Percentiles rank a stretch among this genome's conserved stretches.
Conservation (phyloP, 73 alveolate genomes). For the Blepharisma stoltei region DNA sequence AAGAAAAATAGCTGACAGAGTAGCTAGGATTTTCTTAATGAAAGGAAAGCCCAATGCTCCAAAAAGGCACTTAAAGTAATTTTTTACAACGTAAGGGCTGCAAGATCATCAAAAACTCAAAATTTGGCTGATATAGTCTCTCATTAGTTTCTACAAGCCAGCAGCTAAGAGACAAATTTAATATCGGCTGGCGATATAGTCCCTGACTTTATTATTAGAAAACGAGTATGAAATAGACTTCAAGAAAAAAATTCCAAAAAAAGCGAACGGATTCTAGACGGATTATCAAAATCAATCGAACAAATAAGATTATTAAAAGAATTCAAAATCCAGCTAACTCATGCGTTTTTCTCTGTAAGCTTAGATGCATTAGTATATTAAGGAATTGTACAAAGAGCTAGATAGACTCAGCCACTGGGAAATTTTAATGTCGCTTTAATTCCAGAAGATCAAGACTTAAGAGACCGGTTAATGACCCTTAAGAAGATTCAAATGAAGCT, state of each 20-base stretch:
- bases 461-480: neutral
- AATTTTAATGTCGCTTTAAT: neutral
- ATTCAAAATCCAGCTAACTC: slow-evolving; percentile 55
- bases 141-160: slow-evolving; percentile 71
- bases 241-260: slow-evolving; percentile 73
- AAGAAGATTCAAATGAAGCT: neutral
- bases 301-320: slow-evolving; percentile 67
- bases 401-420: slow-evolving; percentile 85
- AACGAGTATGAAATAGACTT: slow-evolving; percentile 72
- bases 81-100: slow-evolving; percentile 89
- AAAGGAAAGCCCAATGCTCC: slow-evolving; percentile 75
- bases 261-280: slow-evolving; percentile 91
- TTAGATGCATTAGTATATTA: slow-evolving; percentile 53
- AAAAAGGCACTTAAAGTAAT: slow-evolving; percentile 89
- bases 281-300: slow-evolving; percentile 77
- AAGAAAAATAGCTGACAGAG: neutral
- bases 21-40: neutral
- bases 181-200: slow-evolving; percentile 70
- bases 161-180: slow-evolving; percentile 65
- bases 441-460: neutral
- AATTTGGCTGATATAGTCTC: slow-evolving; percentile 75
- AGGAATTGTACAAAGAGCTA: slow-evolving; percentile 50
- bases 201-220: slow-evolving; percentile 72
- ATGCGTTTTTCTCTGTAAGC: slow-evolving; percentile 64
- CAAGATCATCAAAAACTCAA: slow-evolving; percentile 78